These are phyloP conservation scores for Syncephalastrum monosporum DNA, from an alignment of 371 early-diverging fungal species.

Conservation along the genomic window DNA sequence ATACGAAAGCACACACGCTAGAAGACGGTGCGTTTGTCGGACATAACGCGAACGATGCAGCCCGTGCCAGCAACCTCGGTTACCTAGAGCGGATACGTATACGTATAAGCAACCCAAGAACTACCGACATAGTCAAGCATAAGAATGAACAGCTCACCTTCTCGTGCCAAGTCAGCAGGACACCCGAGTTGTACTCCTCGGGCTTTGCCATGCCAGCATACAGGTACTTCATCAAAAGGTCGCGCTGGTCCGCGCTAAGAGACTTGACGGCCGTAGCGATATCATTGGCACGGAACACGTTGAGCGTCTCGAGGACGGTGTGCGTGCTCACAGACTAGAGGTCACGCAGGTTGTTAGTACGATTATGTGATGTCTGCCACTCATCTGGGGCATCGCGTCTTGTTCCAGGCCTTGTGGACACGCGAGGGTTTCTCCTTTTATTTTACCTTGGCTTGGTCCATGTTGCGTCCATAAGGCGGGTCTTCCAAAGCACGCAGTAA, in stretches of 20 bases:
- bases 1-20: constrained; percentile 6
- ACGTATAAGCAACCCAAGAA: neutral
- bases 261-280: constrained; percentile 60
- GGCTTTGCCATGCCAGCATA: constrained; percentile 89
- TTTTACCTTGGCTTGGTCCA: constrained; percentile 71
- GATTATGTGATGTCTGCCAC: too few species aligned
- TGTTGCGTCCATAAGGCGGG: constrained; percentile 81
- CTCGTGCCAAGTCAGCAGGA: constrained; percentile 90
- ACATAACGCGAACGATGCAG: constrained; percentile 85
- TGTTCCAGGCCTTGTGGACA: neutral
- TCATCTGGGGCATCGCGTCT: too few species aligned
- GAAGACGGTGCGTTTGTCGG: constrained; percentile 77
- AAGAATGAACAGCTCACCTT: constrained; percentile 52
- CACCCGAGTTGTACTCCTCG: constrained; percentile 78
- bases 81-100: constrained; percentile 47
- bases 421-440: neutral
- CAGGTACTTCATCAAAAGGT: constrained; percentile 87
- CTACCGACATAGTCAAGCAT: neutral
- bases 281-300: constrained; percentile 68
- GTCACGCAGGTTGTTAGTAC: neutral
- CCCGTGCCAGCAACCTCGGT: constrained; percentile 85
- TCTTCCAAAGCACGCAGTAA: constrained; percentile 69
- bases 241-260: constrained; percentile 65
- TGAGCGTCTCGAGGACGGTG: constrained; percentile 79
- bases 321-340: constrained; percentile 66